Conservation (phyloP, 2,329 filamentous ascomycete species). For the Ambrosiella xylebori region DNA sequence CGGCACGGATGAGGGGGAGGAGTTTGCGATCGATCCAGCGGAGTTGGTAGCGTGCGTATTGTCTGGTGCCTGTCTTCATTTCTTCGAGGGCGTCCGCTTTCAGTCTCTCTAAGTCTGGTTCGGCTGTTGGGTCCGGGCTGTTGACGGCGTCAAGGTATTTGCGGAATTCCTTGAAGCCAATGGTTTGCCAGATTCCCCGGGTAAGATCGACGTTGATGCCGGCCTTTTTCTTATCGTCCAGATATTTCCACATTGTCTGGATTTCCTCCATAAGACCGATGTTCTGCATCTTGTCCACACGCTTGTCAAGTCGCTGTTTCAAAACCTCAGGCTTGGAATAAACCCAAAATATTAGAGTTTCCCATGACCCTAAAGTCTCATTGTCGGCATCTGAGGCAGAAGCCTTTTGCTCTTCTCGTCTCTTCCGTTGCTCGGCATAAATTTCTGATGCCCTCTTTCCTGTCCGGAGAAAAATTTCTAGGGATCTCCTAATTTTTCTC, state of each 20-base stretch:
- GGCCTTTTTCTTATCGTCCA: slow-evolving; percentile 19
- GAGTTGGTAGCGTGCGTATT: slow-evolving; percentile 72
- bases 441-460: slow-evolving; percentile 70
- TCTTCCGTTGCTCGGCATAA: slow-evolving; percentile 53
- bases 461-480: slow-evolving; percentile 78
- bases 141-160: slow-evolving; percentile 42
- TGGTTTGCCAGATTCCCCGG: slow-evolving; percentile 87
- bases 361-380: slow-evolving; percentile 22
- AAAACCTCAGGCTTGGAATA: slow-evolving; percentile 55
- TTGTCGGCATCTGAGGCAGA: background rate
- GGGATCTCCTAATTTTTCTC: slow-evolving; percentile 73
- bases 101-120: slow-evolving; percentile 33
- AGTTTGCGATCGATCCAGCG: slow-evolving; percentile 79
- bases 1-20: slow-evolving; percentile 46
- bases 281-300: slow-evolving; percentile 72
- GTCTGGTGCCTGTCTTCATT: slow-evolving; percentile 67
- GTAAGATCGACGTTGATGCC: slow-evolving; percentile 49
- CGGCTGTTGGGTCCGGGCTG: slow-evolving; percentile 13
- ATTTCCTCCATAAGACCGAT: slow-evolving; percentile 33
- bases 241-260: slow-evolving; percentile 26
- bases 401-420: background rate
- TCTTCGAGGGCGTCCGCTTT: slow-evolving; percentile 47
- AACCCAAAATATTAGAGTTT: slow-evolving; percentile 69
- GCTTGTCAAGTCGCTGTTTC: slow-evolving; percentile 50
- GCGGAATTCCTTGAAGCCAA: slow-evolving; percentile 85